phyloP scores from a whole-genome alignment of 2,329 filamentous ascomycete genomes.

The Huntiella decipiens region DNA sequence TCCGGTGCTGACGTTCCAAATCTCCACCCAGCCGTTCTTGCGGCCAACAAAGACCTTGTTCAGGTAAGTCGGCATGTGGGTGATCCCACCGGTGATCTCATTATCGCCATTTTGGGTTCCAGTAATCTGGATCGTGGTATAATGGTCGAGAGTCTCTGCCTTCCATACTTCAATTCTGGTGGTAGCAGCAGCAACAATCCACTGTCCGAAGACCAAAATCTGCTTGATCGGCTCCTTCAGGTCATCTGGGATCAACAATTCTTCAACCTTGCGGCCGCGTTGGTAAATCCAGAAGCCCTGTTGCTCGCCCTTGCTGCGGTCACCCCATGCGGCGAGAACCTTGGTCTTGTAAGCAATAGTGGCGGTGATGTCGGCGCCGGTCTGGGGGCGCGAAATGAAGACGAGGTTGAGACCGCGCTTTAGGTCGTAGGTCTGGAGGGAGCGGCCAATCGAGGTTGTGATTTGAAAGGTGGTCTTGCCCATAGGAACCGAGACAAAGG shows the following conservation, averaged over 20 bases:
- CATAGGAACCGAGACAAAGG: constrained; percentile 73
- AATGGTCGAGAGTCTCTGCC: constrained; percentile 63
- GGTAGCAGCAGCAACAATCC: constrained; percentile 64
- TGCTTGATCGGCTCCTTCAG: constrained; percentile 54
- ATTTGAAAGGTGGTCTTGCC: constrained; percentile 95
- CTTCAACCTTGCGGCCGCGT: constrained; percentile 65
- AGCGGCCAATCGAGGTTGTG: constrained; percentile 80
- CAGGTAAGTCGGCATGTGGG: constrained; percentile 80
- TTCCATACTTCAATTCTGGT: constrained; percentile 83
- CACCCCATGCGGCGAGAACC: constrained; percentile 80
- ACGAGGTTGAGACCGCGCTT: constrained; percentile 77
- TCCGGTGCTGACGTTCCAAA: constrained; percentile 89
- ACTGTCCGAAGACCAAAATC: constrained; percentile 70
- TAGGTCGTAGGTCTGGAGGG: constrained; percentile 88
- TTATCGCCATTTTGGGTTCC: constrained; percentile 38
- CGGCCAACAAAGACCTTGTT: constrained; percentile 91
- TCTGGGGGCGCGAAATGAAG: constrained; percentile 83
- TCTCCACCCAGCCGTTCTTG: constrained; percentile 75
- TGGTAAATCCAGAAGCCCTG: constrained; percentile 82
- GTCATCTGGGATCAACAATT: constrained; percentile 49
- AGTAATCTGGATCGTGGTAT: constrained; percentile 58
- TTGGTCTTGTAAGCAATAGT: constrained; percentile 74
- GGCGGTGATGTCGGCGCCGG: constrained; percentile 67
- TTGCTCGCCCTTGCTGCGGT: constrained; percentile 27
- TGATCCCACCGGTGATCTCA: constrained; percentile 58